A percentile compares a stretch with the other conserved stretches of the same genome.
Evolutionary conservation across 805 yeast genomes (phyloP).

Genomic region (Kuraishia capsulata): DNA sequence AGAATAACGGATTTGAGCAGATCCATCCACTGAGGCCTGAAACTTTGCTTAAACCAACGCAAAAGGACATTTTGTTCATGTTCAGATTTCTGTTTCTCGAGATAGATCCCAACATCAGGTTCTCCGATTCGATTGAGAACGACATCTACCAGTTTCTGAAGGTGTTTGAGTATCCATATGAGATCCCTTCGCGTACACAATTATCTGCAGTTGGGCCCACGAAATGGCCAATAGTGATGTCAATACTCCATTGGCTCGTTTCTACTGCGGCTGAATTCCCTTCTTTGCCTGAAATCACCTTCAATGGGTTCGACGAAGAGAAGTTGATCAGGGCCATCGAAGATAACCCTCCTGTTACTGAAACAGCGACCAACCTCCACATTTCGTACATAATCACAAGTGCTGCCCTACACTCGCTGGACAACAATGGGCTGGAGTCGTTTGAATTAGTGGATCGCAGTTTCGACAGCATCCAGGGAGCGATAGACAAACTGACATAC

Average conservation of each 20-base stretch:
- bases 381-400: conserved; percentile 19
- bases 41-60: conserved; percentile 71
- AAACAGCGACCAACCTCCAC: conserved; percentile 4
- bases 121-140: conserved; percentile 58
- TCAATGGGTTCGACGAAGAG: conserved; percentile 27
- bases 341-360: conserved; percentile 12
- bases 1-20: conserved; percentile 61
- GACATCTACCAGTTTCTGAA: conserved; percentile 67
- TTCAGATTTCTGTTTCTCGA: conserved; percentile 74
- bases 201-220: conserved; percentile 88
- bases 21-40: conserved; percentile 59
- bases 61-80: conserved; percentile 69
- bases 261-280: conserved; percentile 14
- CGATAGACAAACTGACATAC: conserved; percentile 52
- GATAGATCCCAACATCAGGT: conserved; percentile 72
- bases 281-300: conserved; percentile 27
- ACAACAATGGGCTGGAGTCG: conserved; percentile 35
- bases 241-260: conserved; percentile 77
- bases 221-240: conserved; percentile 77
- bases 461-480: conserved; percentile 52
- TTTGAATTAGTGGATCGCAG: conserved; percentile 27
- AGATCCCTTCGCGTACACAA: conserved; percentile 73
- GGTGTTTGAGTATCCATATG: conserved; percentile 70
- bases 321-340: conserved; percentile 13
- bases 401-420: conserved; percentile 11